phyloP scores from a whole-genome alignment of 116 monocot genomes.

The Cymodocea nodosa region DNA sequence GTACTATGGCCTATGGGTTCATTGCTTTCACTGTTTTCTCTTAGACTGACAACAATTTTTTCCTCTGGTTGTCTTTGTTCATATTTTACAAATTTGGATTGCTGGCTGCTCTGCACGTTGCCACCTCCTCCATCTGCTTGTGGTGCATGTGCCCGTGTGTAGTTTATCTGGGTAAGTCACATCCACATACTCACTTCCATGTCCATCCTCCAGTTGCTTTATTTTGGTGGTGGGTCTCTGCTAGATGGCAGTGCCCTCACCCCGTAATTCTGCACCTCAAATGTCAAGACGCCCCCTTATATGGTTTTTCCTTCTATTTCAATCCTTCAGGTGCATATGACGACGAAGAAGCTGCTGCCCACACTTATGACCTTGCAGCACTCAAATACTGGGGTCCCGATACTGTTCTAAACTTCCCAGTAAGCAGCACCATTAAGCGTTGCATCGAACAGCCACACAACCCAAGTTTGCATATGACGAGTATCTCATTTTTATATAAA shows the following conservation, averaged over 20 bases:
- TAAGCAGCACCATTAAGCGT: slow-evolving; percentile 41
- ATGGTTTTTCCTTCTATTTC: background rate
- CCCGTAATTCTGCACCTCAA: background rate
- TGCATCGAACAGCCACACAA: too few relatives aligned
- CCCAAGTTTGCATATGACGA: too few relatives aligned
- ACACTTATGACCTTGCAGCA: slow-evolving; percentile 74
- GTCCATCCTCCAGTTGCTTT: background rate
- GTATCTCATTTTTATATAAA: too few relatives aligned
- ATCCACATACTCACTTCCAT: background rate
- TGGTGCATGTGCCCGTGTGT: background rate
- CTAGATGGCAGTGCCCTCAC: background rate
- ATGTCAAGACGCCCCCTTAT: background rate
- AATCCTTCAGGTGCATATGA: slow-evolving; percentile 55
- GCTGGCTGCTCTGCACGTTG: background rate
- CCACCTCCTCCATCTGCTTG: background rate
- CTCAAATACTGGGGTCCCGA: slow-evolving; percentile 68
- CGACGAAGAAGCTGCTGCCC: slow-evolving; percentile 67
- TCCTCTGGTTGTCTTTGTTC: background rate
- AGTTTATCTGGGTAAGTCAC: slow-evolving; percentile 59
- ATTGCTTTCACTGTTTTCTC: background rate
- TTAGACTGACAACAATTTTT: background rate
- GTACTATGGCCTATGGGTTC: too few relatives aligned
- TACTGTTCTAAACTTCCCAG: slow-evolving; percentile 65
- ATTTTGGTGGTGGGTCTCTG: slow-evolving; percentile 2
- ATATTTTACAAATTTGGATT: slow-evolving; percentile 2